Base-by-base conservation (phyloP, 441 rosid genomes). In the Breynia disticha region DNA sequence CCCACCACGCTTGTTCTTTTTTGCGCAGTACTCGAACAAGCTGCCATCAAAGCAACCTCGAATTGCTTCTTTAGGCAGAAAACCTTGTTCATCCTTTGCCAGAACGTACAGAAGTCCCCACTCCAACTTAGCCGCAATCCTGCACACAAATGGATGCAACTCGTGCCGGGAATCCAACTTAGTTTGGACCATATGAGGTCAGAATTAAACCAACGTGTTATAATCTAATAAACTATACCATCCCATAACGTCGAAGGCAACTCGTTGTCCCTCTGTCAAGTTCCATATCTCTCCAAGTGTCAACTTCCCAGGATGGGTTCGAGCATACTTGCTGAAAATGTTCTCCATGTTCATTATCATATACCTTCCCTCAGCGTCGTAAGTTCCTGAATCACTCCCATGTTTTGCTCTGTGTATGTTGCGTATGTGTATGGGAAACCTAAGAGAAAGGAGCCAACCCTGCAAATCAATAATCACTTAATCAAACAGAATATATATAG, bases 331-430 rank as follows among this genome's bases (percentile, higher is more conserved):
- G 74, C 83, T 77, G 52, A 81, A 80, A 4, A 69, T 63, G 69
- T 66, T 69, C 60, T 79, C 87, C 1, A 81, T 46, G 55, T 73
- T 65, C 46, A 64, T 75, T 0, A 87, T 83, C 32, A 60, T 28
- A 19, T 61, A 83, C 91, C 96, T 78, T 72, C 95, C 95, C 76
- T 88, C 95, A 0, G 78, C 75, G 71, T 86, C 96, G 18, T 83
- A 83, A 10, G 79, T 68, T 16, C 75, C 81, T 0, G 82, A 74
- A 55, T 76, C 96, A 37, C 95, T 85, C 11, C 96, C 94, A 14
- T 87, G 94, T 63, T 83, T 86, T 57, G 74, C 73, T 67, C 54
- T 87, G 78, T 91, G 94, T 43, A 91, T 85, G 75, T 83, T 90
- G 56, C 55, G 57, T 18, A 87, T 63, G 69, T 87, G 76, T 20